Conservation (phyloP, 2,329 filamentous ascomycete genomes). For the Hyphodiscus sp. region DNA sequence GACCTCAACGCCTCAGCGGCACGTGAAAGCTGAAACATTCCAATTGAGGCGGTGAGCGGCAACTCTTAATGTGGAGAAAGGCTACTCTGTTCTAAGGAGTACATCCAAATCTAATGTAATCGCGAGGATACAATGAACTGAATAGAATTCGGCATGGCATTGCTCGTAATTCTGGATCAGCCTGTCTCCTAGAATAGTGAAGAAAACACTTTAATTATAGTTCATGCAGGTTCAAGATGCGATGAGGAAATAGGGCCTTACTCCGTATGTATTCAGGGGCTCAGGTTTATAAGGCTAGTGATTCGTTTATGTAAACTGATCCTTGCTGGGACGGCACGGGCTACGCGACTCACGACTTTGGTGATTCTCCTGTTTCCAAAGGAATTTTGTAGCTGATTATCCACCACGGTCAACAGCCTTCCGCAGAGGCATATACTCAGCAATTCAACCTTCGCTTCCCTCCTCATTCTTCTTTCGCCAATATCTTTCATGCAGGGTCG, state of each 20-base stretch:
- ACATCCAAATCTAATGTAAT: neutral
- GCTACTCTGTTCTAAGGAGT: neutral
- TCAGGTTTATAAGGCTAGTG: too few relatives aligned
- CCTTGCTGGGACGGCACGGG: too few relatives aligned
- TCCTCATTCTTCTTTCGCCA: neutral
- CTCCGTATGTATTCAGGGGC: too few relatives aligned
- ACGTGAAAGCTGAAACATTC: neutral
- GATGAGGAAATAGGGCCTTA: neutral
- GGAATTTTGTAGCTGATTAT: conserved; percentile 6
- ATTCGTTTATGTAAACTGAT: too few relatives aligned
- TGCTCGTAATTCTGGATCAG: neutral
- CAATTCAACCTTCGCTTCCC: conserved; percentile 3
- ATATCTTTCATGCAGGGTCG: conserved; percentile 22
- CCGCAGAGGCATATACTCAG: conserved; percentile 6
- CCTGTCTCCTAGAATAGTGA: neutral
- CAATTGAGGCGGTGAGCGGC: neutral
- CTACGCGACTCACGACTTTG: neutral
- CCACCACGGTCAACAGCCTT: conserved; percentile 6
- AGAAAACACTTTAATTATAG: neutral
- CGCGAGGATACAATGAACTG: neutral
- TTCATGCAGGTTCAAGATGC: neutral
- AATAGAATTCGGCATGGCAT: neutral
- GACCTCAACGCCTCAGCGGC: neutral
- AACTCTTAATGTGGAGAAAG: neutral
- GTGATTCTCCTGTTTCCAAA: neutral